phyloP scores from a whole-genome alignment of 106 monocot genomes.

The Narthecium ossifragum region DNA sequence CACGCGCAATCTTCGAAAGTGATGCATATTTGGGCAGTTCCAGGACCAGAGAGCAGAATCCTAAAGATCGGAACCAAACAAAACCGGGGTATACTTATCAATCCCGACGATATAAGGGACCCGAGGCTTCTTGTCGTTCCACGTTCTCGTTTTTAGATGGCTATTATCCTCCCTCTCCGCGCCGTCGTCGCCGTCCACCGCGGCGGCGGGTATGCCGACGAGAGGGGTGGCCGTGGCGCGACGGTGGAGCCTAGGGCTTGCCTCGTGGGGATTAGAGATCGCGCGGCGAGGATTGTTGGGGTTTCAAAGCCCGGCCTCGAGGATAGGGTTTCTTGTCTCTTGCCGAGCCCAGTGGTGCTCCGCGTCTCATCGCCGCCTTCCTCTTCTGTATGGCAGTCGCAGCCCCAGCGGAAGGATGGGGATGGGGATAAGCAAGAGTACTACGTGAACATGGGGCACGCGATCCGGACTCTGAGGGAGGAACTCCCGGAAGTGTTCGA shows the following conservation, averaged over 20 bases:
- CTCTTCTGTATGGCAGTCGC: not conserved
- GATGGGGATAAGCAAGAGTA: conserved; percentile 56
- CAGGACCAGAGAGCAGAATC: not conserved
- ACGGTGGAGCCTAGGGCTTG: conserved; percentile 4
- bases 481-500: conserved; percentile 57
- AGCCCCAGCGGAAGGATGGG: conserved; percentile 23
- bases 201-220: too few species aligned
- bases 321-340: conserved; percentile 6
- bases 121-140: not conserved
- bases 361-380: conserved; percentile 13
- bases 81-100: too few species aligned
- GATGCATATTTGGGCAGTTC: not conserved
- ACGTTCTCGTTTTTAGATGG: not conserved
- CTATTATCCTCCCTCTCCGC: conserved; percentile 1
- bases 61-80: too few species aligned
- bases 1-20: too few species aligned
- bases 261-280: conserved; percentile 17
- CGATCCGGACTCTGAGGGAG: conserved; percentile 74
- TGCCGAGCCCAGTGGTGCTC: conserved; percentile 20
- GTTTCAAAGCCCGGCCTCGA: conserved; percentile 36
- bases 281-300: conserved; percentile 30
- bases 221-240: not conserved
- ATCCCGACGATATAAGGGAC: too few species aligned
- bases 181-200: not conserved
- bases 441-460: conserved; percentile 75